Evolutionary conservation across 305 asterid genomes (phyloP), one percentile per base, ranked within the genome.

Genomic region (Fraxinus latifolia): DNA sequence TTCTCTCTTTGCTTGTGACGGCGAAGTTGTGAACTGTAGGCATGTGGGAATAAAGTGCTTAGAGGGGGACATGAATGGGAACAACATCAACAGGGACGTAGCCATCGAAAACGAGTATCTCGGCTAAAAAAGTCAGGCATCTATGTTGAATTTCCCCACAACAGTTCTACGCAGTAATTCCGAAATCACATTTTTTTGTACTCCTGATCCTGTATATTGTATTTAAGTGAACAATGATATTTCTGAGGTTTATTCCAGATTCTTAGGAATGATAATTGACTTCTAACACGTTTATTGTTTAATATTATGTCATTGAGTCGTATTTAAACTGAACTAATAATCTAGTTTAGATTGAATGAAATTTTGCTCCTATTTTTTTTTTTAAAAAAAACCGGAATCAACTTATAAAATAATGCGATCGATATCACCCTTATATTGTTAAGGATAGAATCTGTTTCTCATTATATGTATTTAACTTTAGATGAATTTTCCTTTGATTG

Each of bases 1-100:
- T 6, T 25, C 44, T 21, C 17, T 9, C 53, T 42, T 75, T 7
- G 34, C 21, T 21, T 37, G 29, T 14, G 17, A 67, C 6, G 7
- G 19, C 74, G 14, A 67, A 67, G 74, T 67, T 4, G 74, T 67
- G 74, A 27, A 67, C 60, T 27, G 32, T 17, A 96, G 99, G 97
- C 97, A 71, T 96, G 99, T 70, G 94, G 92, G 27, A 83, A 89
- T 80, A 96, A 89, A 87, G 98, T 92, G 86, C 98, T 94, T 75
- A 80, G 99, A 86, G 99, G 98, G 14, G 85, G 83, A 68, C 98
- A 96, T 50, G 97, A 96, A 82, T 94, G 98, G 99, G 93, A 94
- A 74, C 94, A 96, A 76, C 99, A 94, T 71, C 86, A 75, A 80
- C 92, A 89, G 79, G 98, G 99, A 19, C 93, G 94, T 25, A 25